Conservation (phyloP, 768 basidiomycete species). For the Phlebiopsis gigantea region DNA sequence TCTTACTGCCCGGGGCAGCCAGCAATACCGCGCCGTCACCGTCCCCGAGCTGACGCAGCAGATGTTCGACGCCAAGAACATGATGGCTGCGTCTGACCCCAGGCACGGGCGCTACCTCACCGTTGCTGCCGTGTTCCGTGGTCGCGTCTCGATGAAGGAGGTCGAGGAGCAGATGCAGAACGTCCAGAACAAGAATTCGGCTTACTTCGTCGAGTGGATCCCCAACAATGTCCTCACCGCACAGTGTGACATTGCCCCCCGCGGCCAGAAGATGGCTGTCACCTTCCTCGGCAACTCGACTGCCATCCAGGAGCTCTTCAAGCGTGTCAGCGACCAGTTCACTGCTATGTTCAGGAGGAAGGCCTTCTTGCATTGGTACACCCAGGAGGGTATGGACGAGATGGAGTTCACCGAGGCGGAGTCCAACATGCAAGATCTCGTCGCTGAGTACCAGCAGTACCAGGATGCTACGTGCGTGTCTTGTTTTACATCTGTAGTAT, state of each 20-base stretch:
- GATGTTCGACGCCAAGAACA: conserved; percentile 99
- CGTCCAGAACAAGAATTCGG: conserved; percentile 95
- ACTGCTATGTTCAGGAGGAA: conserved; percentile 99
- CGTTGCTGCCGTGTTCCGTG: conserved; percentile 97
- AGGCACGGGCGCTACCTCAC: conserved; percentile 97
- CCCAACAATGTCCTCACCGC: conserved; percentile 98
- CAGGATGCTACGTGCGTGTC: conserved; percentile 86
- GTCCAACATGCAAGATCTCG: conserved; percentile 98
- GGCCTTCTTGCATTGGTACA: conserved; percentile 99
- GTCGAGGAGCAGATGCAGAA: conserved; percentile 99
- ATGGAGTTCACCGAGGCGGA: conserved; percentile 99
- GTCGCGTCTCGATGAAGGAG: conserved; percentile 99
- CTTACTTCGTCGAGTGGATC: conserved; percentile 99
- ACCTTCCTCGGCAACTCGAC: conserved; percentile 98
- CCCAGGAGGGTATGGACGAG: conserved; percentile 99
- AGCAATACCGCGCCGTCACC: conserved; percentile 93
- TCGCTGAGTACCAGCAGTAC: conserved; percentile 97
- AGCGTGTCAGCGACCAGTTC: conserved; percentile 98
- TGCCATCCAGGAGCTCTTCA: conserved; percentile 96
- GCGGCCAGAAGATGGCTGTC: conserved; percentile 93
- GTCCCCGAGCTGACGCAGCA: conserved; percentile 98
- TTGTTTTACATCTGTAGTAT: background rate
- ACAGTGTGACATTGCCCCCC: conserved; percentile 96
- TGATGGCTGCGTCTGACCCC: conserved; percentile 99
- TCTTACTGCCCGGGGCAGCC: conserved; percentile 88